Percentiles rank a stretch among this genome's conserved stretches.
Conservation (phyloP, 306 rosid genomes). For the Ochetophila trinervis region DNA sequence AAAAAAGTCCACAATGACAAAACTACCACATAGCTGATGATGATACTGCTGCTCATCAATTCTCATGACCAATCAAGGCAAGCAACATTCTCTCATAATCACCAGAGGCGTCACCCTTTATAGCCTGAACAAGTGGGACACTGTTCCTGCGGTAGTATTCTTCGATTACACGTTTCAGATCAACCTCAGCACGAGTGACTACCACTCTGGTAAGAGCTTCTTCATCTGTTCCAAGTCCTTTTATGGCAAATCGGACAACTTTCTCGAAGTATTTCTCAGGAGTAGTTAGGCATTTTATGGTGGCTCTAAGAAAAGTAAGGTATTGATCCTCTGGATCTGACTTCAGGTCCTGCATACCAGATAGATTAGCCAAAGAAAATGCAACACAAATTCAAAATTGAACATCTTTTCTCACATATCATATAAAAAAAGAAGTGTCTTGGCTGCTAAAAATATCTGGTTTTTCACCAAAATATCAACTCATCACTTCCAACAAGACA, state of each 20-base stretch:
- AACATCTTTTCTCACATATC: background rate
- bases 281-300: slow-evolving; percentile 26
- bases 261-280: slow-evolving; percentile 37
- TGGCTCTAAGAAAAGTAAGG: slow-evolving; percentile 29
- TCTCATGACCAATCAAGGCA: slow-evolving; percentile 22
- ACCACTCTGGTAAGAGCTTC: slow-evolving; percentile 36
- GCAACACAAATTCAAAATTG: background rate
- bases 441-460: no score
- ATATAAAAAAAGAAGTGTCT: background rate
- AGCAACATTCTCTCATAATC: slow-evolving; percentile 34
- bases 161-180: slow-evolving; percentile 25
- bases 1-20: background rate
- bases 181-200: slow-evolving; percentile 34
- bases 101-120: slow-evolving; percentile 32
- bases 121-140: slow-evolving; percentile 20
- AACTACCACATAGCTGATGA: no score
- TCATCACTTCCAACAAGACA: no score
- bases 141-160: slow-evolving; percentile 32
- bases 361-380: background rate
- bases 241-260: slow-evolving; percentile 28
- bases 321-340: slow-evolving; percentile 27
- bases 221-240: slow-evolving; percentile 38
- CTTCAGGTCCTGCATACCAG: slow-evolving; percentile 25
- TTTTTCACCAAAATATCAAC: no score
- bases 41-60: background rate